Base-by-base conservation (phyloP, 2,329 filamentous ascomycete species). In the Allantophomopsis cytisporea region DNA sequence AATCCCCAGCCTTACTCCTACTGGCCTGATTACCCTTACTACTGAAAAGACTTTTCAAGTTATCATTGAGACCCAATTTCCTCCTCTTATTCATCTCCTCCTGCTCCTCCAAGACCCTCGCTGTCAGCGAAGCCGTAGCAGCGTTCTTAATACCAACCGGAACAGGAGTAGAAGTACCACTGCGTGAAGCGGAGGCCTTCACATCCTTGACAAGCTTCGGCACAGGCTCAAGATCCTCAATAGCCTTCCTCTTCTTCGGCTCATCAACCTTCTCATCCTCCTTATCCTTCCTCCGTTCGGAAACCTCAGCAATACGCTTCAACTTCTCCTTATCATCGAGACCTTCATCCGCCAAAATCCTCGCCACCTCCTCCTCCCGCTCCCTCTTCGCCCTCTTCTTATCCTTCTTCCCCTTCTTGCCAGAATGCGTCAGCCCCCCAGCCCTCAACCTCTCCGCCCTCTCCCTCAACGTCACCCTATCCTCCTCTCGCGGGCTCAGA, bases 81-180 rank as follows among this genome's bases (percentile, higher is more conserved):
- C 83, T 69, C 48, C 80, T 67, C 62, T 89, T 94, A 47, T 86
- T 87, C 41, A 73, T 70, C 52, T 82, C 77, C 38, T 89, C 83
- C 56, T 95, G 85, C 52, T 96, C 89, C 17, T 82, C 80, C 18
- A 96, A 58, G 0, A 98, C 88, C 49, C 80, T 87, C 1, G 83
- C 83, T 0, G 89, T 94, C 34, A 98, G 62, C 3, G 78, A 82
- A 0, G 89, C 88, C 0, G 91, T 91, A 40, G 84, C 73, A 0
- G 84, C 68, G 50, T 96, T 94, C 57, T 94, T 94, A 58, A 96
- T 94, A 10, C 80, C 76, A 39, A 68, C 61, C 5, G 47, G 44
- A 18, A 49, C 40, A 64, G 59, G 56, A 5, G 60, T 45, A 1
- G 57, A 56, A 2, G 31, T 16, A 32, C 31, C 38, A 39, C 16